Evolutionary conservation across 1,284 basidiomycete species (phyloP), one percentile per base, ranked within the genome.

Genomic region (Cutaneotrichosporon spelunceum): DNA sequence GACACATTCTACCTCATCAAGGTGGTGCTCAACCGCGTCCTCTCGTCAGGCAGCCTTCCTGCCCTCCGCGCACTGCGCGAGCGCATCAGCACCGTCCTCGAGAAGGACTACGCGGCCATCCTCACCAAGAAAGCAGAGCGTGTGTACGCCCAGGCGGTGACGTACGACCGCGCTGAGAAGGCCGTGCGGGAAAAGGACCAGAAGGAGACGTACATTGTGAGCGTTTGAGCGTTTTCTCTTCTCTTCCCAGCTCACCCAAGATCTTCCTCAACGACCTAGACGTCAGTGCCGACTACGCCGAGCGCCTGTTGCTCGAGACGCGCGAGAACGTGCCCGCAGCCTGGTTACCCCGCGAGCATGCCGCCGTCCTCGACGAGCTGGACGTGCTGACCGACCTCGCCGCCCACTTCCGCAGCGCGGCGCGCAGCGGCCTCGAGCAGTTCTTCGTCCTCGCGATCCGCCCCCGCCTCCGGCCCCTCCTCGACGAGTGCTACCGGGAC

Each of bases 1-100:
- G 93, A 97, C 70, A 89, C 88, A 2, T 97, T 97, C 79, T 97
- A 94, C 78, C 88, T 97, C 60, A 80, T 96, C 65, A 96, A 94
- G 77, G 83, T 87, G 4, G 87, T 93, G 2, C 81, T 93, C 5
- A 81, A 84, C 19, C 84, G 93, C 11, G 80, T 91, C 30, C 74
- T 94, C 19, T 87, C 87, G 0, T 88, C 88, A 0, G 91, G 90
- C 0, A 88, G 87, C 3, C 67, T 86, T 1, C 72, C 74, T 3
- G 84, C 84, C 2, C 82, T 93, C 2, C 81, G 84, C 59, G 81
- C 80, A 21, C 86, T 87, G 64, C 79, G 87, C 3, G 82, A 84
- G 23, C 85, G 84, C 56, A 80, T 96, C 13, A 81, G 84, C 56
- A 86, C 87, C 9, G 83, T 90, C 23, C 82, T 96, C 69, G 91